These are phyloP conservation scores for Physcomitrium patens DNA, from an alignment of 225 moss, liverwort and hornwort species.

Conservation along the genomic window DNA sequence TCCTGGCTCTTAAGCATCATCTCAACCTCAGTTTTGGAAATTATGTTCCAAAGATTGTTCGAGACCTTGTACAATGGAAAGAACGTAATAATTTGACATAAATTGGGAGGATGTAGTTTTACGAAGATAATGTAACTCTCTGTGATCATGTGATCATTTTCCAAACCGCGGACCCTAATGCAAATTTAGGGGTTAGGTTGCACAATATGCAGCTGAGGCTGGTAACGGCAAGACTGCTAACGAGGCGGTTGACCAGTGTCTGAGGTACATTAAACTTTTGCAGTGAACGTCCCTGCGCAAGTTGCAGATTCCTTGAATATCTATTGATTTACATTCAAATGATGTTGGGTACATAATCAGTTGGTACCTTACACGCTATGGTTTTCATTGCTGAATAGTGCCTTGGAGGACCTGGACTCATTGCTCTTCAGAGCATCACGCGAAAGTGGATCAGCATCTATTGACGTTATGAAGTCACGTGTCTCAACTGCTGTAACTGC, in stretches of 20 bases:
- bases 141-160: slow-evolving; percentile 22
- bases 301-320: not conserved
- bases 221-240: slow-evolving; percentile 73
- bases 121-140: not conserved
- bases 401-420: slow-evolving; percentile 93
- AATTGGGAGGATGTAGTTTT: not conserved
- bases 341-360: not conserved
- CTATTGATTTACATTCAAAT: not conserved
- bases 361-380: slow-evolving; percentile 6
- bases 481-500: slow-evolving; percentile 74
- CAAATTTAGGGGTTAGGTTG: slow-evolving; percentile 54
- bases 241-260: slow-evolving; percentile 84
- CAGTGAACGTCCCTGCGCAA: not conserved
- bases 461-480: slow-evolving; percentile 79
- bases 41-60: not conserved
- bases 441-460: slow-evolving; percentile 52
- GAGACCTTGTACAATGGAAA: not conserved
- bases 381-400: slow-evolving; percentile 49
- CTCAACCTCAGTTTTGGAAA: not conserved
- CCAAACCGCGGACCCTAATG: slow-evolving; percentile 5
- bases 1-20: slow-evolving; percentile 10
- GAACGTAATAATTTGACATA: not conserved
- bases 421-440: slow-evolving; percentile 84
- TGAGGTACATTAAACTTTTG: slow-evolving; percentile 56
- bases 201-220: slow-evolving; percentile 90